phyloP scores from a whole-genome alignment of 768 basidiomycete species.

The Boletus rubescentipes region DNA sequence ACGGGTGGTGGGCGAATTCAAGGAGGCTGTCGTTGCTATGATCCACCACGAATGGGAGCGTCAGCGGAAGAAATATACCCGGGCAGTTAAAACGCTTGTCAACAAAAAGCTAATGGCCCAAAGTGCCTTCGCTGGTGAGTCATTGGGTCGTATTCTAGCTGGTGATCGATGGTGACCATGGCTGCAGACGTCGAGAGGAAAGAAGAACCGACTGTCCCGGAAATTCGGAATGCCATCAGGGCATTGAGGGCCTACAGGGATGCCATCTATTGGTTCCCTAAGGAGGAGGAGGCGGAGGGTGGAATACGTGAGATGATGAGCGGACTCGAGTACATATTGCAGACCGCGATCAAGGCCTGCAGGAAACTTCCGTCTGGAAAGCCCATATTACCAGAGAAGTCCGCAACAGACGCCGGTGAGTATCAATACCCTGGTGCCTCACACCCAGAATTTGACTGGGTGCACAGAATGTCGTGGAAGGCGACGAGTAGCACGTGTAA shows the following conservation, averaged over 20 bases:
- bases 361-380: background rate
- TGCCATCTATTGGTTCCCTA: conserved; percentile 5
- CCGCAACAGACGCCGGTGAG: background rate
- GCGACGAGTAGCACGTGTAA: background rate
- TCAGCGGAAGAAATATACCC: background rate
- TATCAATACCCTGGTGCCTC: background rate
- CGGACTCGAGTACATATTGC: background rate
- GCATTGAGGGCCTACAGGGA: conserved; percentile 2
- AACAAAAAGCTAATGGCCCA: background rate
- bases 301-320: conserved; percentile 8
- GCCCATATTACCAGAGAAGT: background rate
- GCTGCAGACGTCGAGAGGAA: conserved; percentile 1
- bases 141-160: background rate
- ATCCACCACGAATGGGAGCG: conserved; percentile 6
- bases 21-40: background rate
- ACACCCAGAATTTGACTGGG: too few species aligned
- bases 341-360: background rate
- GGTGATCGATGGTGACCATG: background rate
- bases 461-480: background rate
- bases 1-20: conserved; percentile 1
- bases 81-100: background rate
- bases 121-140: background rate
- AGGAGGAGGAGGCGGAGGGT: conserved; percentile 3
- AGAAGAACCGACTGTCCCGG: background rate
- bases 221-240: background rate